These are phyloP conservation scores for Stentor coeruleus DNA, from an alignment of 73 alveolate species.

Conservation along the genomic window DNA sequence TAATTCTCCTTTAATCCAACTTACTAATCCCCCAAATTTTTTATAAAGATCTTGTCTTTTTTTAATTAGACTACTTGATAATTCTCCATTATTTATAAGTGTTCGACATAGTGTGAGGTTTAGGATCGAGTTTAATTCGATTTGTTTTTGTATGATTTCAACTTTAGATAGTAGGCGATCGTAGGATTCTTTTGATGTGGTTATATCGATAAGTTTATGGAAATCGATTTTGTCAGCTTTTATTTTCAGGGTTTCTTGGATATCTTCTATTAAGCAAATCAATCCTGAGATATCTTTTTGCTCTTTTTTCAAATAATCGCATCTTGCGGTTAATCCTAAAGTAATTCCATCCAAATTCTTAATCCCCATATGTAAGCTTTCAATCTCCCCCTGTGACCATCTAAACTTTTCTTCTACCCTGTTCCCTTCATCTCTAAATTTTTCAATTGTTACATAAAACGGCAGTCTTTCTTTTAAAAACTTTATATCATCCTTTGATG, in stretches of 20 bases:
- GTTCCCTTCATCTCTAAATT: too few relatives aligned
- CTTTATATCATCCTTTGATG: background rate
- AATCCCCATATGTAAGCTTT: too few relatives aligned
- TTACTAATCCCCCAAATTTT: background rate
- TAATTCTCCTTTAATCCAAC: background rate
- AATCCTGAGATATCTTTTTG: background rate
- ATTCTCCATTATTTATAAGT: background rate
- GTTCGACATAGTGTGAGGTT: constrained; percentile 21
- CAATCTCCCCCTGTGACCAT: too few relatives aligned
- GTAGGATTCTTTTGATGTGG: background rate
- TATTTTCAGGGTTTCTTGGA: background rate
- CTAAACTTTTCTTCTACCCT: too few relatives aligned
- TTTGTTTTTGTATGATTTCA: background rate
- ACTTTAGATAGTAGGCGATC: background rate
- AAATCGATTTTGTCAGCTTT: constrained; percentile 21
- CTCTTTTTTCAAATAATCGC: background rate
- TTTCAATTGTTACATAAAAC: background rate
- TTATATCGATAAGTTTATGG: background rate
- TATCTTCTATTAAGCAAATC: too few relatives aligned
- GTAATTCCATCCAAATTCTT: too few relatives aligned
- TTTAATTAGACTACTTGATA: background rate
- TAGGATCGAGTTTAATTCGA: background rate
- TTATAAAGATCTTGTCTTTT: background rate
- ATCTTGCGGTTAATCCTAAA: too few relatives aligned
- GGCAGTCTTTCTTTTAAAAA: background rate